Percentiles rank a stretch among this genome's conserved stretches.
Conservation (phyloP, 768 basidiomycete genomes). For the Mycena polygramma region DNA sequence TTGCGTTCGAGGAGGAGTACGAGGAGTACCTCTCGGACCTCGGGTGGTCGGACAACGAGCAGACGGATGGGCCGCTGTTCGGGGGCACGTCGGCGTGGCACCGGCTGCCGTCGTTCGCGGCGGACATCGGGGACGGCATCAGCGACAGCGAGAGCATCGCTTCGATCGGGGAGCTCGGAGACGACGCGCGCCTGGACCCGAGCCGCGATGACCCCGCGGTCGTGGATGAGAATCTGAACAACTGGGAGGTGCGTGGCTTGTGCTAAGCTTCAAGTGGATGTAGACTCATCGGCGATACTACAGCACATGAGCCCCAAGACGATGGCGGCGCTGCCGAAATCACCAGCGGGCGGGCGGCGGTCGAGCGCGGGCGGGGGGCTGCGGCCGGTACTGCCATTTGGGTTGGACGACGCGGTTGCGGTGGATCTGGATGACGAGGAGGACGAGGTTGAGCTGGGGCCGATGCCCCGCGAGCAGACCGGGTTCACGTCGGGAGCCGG, state of each 20-base stretch:
- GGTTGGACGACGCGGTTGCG: constrained; percentile 81
- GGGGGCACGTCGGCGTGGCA: constrained; percentile 80
- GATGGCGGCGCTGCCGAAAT: constrained; percentile 93
- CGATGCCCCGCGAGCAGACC: constrained; percentile 80
- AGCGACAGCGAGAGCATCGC: constrained; percentile 96
- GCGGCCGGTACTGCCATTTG: constrained; percentile 82
- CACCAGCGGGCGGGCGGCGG: constrained; percentile 84
- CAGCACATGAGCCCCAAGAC: constrained; percentile 96
- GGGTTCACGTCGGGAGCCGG: constrained; percentile 84
- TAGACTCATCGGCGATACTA: not conserved
- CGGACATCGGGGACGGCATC: constrained; percentile 87
- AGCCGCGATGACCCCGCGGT: constrained; percentile 73
- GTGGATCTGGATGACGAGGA: constrained; percentile 81
- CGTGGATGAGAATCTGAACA: constrained; percentile 87
- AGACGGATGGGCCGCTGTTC: constrained; percentile 58
- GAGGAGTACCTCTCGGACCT: constrained; percentile 95
- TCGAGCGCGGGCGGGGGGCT: constrained; percentile 89
- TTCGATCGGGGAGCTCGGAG: constrained; percentile 89
- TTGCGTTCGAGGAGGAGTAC: constrained; percentile 96
- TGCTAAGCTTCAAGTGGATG: constrained; percentile 45
- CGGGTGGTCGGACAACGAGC: constrained; percentile 74
- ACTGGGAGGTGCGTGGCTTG: constrained; percentile 86
- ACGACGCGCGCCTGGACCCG: constrained; percentile 77
- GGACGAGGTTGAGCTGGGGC: constrained; percentile 79
- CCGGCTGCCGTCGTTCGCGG: constrained; percentile 81